phyloP scores from a whole-genome alignment of 371 early-diverging fungal species.

The Smittium mucronatum region DNA sequence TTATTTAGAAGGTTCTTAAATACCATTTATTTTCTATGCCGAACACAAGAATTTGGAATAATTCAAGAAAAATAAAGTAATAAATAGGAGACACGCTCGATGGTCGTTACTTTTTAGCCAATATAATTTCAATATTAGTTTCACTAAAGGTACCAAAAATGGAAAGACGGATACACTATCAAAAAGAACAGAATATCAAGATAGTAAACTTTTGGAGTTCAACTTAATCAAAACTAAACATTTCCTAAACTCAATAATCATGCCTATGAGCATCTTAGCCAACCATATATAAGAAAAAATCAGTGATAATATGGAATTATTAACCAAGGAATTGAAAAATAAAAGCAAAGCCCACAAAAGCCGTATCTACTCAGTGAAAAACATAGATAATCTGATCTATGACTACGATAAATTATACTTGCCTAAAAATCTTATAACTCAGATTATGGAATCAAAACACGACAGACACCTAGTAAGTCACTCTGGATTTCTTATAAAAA shows the following conservation, averaged over 20 bases:
- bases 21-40: slow-evolving; percentile 1
- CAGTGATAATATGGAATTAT: too few relatives aligned
- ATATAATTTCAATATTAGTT: slow-evolving; percentile 14
- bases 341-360: too few relatives aligned
- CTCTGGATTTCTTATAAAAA: too few relatives aligned
- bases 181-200: not conserved
- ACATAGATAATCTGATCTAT: too few relatives aligned
- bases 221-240: not conserved
- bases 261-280: not conserved
- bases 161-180: slow-evolving; percentile 14
- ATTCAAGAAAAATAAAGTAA: not conserved
- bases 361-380: too few relatives aligned
- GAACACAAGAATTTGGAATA: slow-evolving; percentile 5
- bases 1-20: slow-evolving; percentile 8
- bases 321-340: too few relatives aligned
- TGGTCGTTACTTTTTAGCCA: slow-evolving; percentile 2
- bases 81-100: slow-evolving; percentile 5
- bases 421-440: too few relatives aligned
- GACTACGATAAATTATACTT: too few relatives aligned
- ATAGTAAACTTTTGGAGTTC: not conserved
- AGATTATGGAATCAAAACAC: too few relatives aligned
- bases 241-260: not conserved
- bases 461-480: too few relatives aligned
- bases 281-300: too few relatives aligned
- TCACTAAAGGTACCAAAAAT: slow-evolving; percentile 6